Evolutionary conservation across 2,329 filamentous ascomycete species (phyloP).

Genomic region (Diaporthe sp.): DNA sequence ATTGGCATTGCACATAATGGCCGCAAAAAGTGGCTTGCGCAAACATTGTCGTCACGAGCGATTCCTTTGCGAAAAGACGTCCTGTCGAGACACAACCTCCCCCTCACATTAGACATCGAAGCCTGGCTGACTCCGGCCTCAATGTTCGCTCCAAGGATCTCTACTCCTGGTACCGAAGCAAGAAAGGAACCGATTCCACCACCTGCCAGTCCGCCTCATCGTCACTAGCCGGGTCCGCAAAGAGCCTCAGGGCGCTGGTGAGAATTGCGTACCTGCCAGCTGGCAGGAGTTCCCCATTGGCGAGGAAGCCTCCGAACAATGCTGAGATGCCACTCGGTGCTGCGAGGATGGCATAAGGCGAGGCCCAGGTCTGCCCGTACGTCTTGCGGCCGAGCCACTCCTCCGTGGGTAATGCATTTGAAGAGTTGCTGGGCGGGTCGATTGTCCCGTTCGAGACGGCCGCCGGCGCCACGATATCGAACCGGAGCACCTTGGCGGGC

Average conservation of each 20-base stretch:
- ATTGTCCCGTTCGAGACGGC: not conserved
- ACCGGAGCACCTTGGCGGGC: not conserved
- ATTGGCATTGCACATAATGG: no score
- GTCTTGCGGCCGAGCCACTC: conserved; percentile 1
- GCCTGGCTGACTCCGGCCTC: not conserved
- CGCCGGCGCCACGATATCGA: not conserved
- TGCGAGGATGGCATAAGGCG: not conserved
- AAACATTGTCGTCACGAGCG: not conserved
- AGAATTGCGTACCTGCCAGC: not conserved
- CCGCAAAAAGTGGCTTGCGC: not conserved
- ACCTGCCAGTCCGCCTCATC: not conserved
- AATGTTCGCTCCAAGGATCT: not conserved
- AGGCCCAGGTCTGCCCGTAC: not conserved
- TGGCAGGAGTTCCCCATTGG: not conserved
- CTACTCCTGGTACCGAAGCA: not conserved
- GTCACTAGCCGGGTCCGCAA: not conserved
- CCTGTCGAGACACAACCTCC: not conserved
- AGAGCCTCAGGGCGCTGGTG: not conserved
- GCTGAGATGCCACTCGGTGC: not conserved
- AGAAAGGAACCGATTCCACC: not conserved
- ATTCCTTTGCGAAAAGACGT: not conserved
- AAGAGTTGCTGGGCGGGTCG: not conserved
- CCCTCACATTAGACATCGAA: not conserved
- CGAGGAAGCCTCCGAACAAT: not conserved
- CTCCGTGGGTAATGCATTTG: not conserved